A percentile compares a stretch with the other conserved stretches of the same genome.
phyloP scores from a whole-genome alignment of 1,284 basidiomycete genomes.

The Cryptococcus sp. region DNA sequence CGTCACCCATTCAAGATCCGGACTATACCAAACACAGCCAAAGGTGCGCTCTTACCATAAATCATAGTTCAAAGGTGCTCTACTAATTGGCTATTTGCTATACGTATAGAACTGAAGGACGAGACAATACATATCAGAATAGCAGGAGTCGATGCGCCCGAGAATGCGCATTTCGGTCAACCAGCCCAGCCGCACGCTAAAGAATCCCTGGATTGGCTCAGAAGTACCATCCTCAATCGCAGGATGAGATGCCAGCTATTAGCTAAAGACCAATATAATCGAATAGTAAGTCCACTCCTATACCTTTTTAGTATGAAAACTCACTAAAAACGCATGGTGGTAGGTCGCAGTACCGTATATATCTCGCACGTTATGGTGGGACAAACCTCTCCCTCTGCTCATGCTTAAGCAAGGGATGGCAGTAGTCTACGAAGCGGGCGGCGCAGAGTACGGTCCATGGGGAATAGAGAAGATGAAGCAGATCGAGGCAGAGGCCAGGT shows the following conservation, averaged over 20 bases:
- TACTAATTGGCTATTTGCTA: background rate
- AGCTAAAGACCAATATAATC: constrained; percentile 75
- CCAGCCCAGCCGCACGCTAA: constrained; percentile 68
- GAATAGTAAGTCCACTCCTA: constrained; percentile 62
- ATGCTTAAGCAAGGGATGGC: constrained; percentile 78
- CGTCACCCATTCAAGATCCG: constrained; percentile 69
- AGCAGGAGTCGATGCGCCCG: constrained; percentile 86
- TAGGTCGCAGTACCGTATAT: constrained; percentile 67
- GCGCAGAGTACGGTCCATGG: constrained; percentile 72
- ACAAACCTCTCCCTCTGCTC: constrained; percentile 65
- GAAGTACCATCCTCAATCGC: constrained; percentile 58
- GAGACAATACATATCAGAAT: constrained; percentile 81
- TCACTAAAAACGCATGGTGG: background rate
- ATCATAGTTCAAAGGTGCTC: background rate
- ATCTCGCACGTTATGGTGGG: constrained; percentile 54
- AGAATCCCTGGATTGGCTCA: constrained; percentile 74
- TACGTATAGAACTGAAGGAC: constrained; percentile 64
- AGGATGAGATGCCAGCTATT: constrained; percentile 61
- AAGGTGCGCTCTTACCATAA: constrained; percentile 57
- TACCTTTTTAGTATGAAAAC: background rate
- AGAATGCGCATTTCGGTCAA: constrained; percentile 77
- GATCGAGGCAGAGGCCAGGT: constrained; percentile 69
- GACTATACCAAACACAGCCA: constrained; percentile 60
- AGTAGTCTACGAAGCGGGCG: constrained; percentile 70
- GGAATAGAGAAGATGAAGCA: constrained; percentile 65